These are phyloP conservation scores for Aspergillus uvarum DNA, from an alignment of 2,329 filamentous ascomycete genomes.

Conservation along the genomic window DNA sequence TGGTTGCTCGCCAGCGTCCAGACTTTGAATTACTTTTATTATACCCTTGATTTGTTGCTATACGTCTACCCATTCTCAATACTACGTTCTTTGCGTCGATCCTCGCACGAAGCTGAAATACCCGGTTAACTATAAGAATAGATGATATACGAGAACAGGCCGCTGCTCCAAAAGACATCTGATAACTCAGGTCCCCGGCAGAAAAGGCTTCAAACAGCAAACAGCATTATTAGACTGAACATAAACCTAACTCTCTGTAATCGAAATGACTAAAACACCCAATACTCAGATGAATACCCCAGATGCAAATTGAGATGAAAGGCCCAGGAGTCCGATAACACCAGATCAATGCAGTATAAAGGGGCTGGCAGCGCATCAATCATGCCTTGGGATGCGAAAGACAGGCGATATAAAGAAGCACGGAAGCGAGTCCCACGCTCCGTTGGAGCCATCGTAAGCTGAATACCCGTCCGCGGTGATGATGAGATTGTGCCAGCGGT, in stretches of 20 bases:
- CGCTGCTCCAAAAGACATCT: too few relatives aligned
- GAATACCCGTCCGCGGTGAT: slow-evolving; percentile 13
- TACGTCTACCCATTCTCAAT: too few relatives aligned
- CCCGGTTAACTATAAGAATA: too few relatives aligned
- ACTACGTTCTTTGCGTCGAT: too few relatives aligned
- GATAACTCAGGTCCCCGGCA: too few relatives aligned
- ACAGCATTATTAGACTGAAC: too few relatives aligned
- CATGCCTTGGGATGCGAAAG: neutral
- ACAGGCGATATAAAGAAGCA: neutral
- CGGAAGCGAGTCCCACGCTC: neutral
- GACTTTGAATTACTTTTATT: too few relatives aligned
- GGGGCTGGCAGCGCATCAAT: neutral
- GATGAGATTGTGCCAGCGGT: slow-evolving; percentile 12
- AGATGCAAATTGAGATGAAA: neutral
- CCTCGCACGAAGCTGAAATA: too few relatives aligned
- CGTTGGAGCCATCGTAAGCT: neutral
- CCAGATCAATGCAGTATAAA: neutral
- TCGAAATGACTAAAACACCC: neutral
- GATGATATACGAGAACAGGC: too few relatives aligned
- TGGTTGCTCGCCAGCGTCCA: neutral
- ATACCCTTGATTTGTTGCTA: too few relatives aligned
- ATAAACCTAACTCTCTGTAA: too few relatives aligned
- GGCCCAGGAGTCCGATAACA: neutral
- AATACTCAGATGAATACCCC: neutral
- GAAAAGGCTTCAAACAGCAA: too few relatives aligned